Percentiles rank a stretch among this genome's conserved stretches.
phyloP scores from a whole-genome alignment of 306 rosid species.

The Prunus kanzakura region DNA sequence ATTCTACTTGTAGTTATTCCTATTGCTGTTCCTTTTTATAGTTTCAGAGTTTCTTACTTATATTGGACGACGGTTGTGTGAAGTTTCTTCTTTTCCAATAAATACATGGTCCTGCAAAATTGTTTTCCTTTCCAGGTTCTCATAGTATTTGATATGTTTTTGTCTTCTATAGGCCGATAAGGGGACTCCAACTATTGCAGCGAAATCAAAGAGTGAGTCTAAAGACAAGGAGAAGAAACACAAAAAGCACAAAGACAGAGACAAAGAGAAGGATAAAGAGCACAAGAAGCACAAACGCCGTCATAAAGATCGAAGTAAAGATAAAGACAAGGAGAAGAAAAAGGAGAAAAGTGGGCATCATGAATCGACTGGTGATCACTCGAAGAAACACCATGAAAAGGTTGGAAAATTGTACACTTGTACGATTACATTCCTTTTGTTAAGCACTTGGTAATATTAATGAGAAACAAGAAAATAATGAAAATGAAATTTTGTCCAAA shows the following conservation, averaged over 20 bases:
- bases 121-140: slow-evolving; percentile 4
- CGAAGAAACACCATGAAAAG: slow-evolving; percentile 95
- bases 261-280: slow-evolving; percentile 87
- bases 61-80: not conserved
- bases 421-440: slow-evolving; percentile 22
- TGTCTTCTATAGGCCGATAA: slow-evolving; percentile 65
- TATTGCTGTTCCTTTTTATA: not conserved
- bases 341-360: slow-evolving; percentile 85
- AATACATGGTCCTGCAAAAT: not conserved
- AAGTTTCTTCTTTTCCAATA: not conserved
- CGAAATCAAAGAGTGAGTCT: slow-evolving; percentile 72
- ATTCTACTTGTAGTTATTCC: slow-evolving; percentile 20
- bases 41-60: slow-evolving; percentile 5
- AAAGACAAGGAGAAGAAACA: slow-evolving; percentile 96
- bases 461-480: not conserved
- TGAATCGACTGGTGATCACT: slow-evolving; percentile 75
- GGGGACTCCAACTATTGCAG: slow-evolving; percentile 76
- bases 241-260: slow-evolving; percentile 80
- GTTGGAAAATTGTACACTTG: slow-evolving; percentile 41
- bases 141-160: not conserved
- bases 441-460: not conserved
- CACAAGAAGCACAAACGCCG: slow-evolving; percentile 90
- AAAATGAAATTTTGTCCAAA: not conserved
- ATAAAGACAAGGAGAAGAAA: slow-evolving; percentile 91
- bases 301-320: slow-evolving; percentile 82